These are phyloP conservation scores for Metschnikowia reukaufii DNA, from an alignment of 805 yeast species.

Conservation along the genomic window DNA sequence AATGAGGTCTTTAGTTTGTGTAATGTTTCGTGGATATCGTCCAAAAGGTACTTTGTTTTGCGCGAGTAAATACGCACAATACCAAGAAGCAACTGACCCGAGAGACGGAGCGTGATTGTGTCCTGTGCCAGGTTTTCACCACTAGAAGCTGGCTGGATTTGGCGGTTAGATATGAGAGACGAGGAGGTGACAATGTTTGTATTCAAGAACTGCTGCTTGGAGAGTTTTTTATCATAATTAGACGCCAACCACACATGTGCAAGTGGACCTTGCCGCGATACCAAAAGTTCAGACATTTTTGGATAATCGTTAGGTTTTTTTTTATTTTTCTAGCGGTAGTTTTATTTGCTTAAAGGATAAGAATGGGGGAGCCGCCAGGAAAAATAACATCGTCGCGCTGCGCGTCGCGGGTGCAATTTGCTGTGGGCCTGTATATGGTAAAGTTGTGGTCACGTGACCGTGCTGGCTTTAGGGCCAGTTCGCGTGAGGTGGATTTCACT, in stretches of 20 bases:
- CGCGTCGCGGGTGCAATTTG: too few relatives aligned
- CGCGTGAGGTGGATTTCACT: too few relatives aligned
- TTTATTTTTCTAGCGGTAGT: neutral
- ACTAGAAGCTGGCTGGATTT: slow-evolving; percentile 44
- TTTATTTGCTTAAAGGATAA: neutral
- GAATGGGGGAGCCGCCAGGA: neutral
- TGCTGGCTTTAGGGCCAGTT: slow-evolving; percentile 6
- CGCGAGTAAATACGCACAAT: slow-evolving; percentile 84
- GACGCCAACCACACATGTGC: slow-evolving; percentile 95
- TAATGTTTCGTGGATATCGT: slow-evolving; percentile 79
- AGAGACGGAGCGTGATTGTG: slow-evolving; percentile 73
- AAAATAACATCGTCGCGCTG: neutral
- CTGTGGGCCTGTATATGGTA: too few relatives aligned
- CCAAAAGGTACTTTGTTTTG: slow-evolving; percentile 77
- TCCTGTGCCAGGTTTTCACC: slow-evolving; percentile 20
- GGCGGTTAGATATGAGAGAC: slow-evolving; percentile 48
- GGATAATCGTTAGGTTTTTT: neutral
- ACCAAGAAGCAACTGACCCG: slow-evolving; percentile 85
- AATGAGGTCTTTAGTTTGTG: slow-evolving; percentile 70
- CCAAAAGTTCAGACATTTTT: slow-evolving; percentile 18
- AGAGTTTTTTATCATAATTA: slow-evolving; percentile 73
- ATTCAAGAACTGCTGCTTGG: slow-evolving; percentile 68
- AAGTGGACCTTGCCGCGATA: slow-evolving; percentile 75
- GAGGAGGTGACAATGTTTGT: slow-evolving; percentile 65
- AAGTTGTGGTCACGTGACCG: slow-evolving; percentile 4